phyloP scores from a whole-genome alignment of 129 eudicot genomes.

The Centaurea solstitialis region DNA sequence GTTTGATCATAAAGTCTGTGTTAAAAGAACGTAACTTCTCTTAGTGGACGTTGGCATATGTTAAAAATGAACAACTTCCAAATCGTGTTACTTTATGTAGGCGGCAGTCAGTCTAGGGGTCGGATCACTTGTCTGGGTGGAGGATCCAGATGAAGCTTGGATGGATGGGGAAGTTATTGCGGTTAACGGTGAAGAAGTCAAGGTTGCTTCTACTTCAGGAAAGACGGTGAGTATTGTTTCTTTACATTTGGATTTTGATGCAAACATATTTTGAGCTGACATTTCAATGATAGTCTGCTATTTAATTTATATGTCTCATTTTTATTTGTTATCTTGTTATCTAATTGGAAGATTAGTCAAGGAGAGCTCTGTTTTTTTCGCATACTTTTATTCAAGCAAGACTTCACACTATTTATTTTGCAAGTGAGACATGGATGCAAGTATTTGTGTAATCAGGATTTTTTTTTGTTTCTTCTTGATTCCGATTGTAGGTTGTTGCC shows the following conservation, averaged over 20 bases:
- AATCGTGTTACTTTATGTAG: slow-evolving; percentile 41
- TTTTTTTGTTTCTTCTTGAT: slow-evolving; percentile 10
- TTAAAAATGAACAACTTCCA: slow-evolving; percentile 14
- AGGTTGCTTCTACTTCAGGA: slow-evolving; percentile 81
- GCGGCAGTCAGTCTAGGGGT: slow-evolving; percentile 78
- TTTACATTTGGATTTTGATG: neutral
- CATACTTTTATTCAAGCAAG: neutral
- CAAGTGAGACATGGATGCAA: slow-evolving; percentile 12
- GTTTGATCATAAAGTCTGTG: neutral
- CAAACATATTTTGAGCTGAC: neutral
- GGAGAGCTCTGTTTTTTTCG: neutral
- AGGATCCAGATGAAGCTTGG: slow-evolving; percentile 92
- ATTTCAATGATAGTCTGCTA: neutral
- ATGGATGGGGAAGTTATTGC: slow-evolving; percentile 86
- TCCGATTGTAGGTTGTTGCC: slow-evolving; percentile 64
- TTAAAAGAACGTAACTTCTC: slow-evolving; percentile 6
- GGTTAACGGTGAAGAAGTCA: slow-evolving; percentile 64
- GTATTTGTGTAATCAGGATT: slow-evolving; percentile 2
- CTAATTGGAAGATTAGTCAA: slow-evolving; percentile 9
- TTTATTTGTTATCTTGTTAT: neutral
- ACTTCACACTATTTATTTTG: slow-evolving; percentile 9
- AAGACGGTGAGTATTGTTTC: slow-evolving; percentile 63
- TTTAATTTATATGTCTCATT: neutral
- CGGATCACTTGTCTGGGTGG: slow-evolving; percentile 97
- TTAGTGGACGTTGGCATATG: slow-evolving; percentile 6